These are phyloP conservation scores for Claviceps spartinae DNA, from an alignment of 2,329 filamentous ascomycete genomes.

Conservation along the genomic window DNA sequence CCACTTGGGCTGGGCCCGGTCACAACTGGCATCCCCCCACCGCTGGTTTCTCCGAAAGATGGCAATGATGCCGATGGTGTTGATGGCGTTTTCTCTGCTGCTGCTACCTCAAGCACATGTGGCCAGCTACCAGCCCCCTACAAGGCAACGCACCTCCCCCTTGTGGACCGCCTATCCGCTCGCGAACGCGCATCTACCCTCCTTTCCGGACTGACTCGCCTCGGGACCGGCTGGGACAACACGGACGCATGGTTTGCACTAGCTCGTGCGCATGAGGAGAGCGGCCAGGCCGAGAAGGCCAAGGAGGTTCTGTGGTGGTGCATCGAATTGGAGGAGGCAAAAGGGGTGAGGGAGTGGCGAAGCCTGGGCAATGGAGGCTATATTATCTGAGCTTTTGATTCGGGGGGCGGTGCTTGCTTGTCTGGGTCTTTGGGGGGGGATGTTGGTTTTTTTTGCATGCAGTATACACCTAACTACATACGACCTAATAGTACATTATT, in stretches of 20 bases:
- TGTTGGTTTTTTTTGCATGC: background rate
- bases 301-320: constrained; percentile 97
- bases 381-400: constrained; percentile 25
- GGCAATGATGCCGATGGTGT: constrained; percentile 6
- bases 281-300: constrained; percentile 72
- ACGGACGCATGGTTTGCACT: constrained; percentile 89
- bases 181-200: constrained; percentile 80
- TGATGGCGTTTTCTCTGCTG: constrained; percentile 1
- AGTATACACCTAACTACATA: background rate
- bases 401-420: too few relatives aligned
- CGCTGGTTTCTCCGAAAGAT: constrained; percentile 8
- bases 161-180: constrained; percentile 72
- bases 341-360: constrained; percentile 66
- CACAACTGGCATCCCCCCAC: constrained; percentile 8
- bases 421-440: too few relatives aligned
- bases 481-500: background rate
- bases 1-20: constrained; percentile 33
- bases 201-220: constrained; percentile 68
- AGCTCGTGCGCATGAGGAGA: constrained; percentile 75
- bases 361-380: constrained; percentile 55
- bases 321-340: constrained; percentile 80
- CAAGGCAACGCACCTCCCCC: constrained; percentile 49
- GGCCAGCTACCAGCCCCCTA: constrained; percentile 37
- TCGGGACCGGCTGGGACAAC: constrained; percentile 79
- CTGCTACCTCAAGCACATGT: constrained; percentile 6